Base-by-base conservation (phyloP, 257 asterid genomes). In the Hygrophila difformis region DNA sequence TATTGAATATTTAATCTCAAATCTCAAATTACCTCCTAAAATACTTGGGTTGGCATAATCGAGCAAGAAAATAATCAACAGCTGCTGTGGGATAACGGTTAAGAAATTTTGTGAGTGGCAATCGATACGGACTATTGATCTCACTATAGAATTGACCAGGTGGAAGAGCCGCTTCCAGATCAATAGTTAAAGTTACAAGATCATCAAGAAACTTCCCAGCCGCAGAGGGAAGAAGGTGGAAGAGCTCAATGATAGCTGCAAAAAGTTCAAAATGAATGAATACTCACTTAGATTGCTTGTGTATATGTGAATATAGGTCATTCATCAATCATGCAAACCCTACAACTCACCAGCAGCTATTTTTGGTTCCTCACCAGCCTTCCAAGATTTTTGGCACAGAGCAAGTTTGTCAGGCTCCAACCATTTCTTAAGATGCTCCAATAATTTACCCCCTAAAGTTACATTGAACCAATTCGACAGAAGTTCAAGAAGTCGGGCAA, bases 311-410 rank as follows among this genome's bases (percentile, higher is more conserved):
- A 29, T n/a, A n/a, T n/a, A n/a, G n/a, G n/a, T n/a, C n/a, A n/a
- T n/a, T n/a, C n/a, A n/a, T 2, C 2, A 34, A 36, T 49, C 44
- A 36, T 49, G 53, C 41, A 53, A 49, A 48, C 47, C 28, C 44
- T 41, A 65, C 23, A 43, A 75, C 79, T 65, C 66, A 87, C 99
- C 99, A 68, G 99, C 89, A 59, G 99, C 99, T 61, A 91, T 82
- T 75, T 91, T 91, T 41, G 99, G 99, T 62, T 91, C 99, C 76
- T 91, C 99, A 20, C 99, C 99, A 72, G 99, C 85, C 77, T 91
- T 91, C 99, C 99, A 91, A n/a, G 95, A 64, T 73, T 91, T 91
- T 75, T 82, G 99, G 59, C 87, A 71, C 77, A 49, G 81, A 10
- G 92, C 97, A 34, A 91, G 94, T 62, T 91, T 91, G 56, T 91